Evolutionary conservation across 2,329 filamentous ascomycete genomes (phyloP).

Genomic region (Phyllosticta paracitricarpa): DNA sequence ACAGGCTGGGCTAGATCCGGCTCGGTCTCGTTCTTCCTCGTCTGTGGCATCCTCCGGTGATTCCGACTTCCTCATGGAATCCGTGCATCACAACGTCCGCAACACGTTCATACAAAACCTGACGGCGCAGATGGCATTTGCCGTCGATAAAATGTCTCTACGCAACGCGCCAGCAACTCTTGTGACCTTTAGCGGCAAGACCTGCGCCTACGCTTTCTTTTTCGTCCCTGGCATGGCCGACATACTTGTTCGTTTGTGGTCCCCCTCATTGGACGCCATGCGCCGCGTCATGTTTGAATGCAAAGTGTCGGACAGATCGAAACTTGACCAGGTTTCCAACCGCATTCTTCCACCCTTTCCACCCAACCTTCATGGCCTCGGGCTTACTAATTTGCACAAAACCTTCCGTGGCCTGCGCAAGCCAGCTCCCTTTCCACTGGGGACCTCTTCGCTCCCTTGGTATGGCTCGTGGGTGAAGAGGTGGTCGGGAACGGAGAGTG

Average conservation of each 20-base stretch:
- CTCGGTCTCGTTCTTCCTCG: conserved; percentile 42
- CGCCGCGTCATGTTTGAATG: conserved; percentile 63
- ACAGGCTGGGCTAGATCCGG: conserved; percentile 24
- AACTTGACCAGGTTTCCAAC: conserved; percentile 39
- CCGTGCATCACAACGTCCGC: conserved; percentile 77
- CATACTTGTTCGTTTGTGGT: conserved; percentile 74
- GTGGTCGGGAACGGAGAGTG: conserved; percentile 80
- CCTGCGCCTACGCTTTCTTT: conserved; percentile 86
- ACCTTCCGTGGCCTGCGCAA: conserved; percentile 52
- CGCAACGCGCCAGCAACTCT: conserved; percentile 55
- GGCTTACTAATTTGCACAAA: conserved; percentile 52
- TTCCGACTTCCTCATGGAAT: conserved; percentile 60
- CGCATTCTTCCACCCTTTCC: conserved; percentile 63
- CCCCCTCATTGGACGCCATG: conserved; percentile 56
- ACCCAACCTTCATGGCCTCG: conserved; percentile 49
- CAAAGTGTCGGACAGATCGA: conserved; percentile 45
- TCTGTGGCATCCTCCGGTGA: conserved; percentile 51
- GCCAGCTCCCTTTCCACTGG: conserved; percentile 55
- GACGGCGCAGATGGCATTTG: conserved; percentile 71
- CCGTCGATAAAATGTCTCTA: conserved; percentile 81
- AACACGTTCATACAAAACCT: conserved; percentile 80
- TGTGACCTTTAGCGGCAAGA: conserved; percentile 81
- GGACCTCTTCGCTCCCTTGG: conserved; percentile 69
- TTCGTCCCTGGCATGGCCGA: conserved; percentile 83
- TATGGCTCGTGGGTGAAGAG: conserved; percentile 73